Evolutionary conservation across 2,329 filamentous ascomycete species (phyloP).

Genomic region (Leptographium flavum): DNA sequence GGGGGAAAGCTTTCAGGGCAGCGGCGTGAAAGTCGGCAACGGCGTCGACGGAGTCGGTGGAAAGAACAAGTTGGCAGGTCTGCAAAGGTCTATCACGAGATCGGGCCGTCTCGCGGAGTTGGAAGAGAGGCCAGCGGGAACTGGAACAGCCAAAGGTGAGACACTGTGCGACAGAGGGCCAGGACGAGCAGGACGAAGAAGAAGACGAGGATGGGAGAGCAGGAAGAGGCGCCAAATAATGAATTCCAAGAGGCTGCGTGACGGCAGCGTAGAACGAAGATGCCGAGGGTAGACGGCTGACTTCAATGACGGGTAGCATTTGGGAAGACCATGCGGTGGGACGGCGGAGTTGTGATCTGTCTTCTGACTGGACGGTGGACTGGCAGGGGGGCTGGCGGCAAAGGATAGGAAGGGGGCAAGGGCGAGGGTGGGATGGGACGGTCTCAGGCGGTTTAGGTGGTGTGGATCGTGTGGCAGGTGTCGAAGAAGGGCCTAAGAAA

Average conservation of each 20-base stretch:
- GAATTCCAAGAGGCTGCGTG: constrained; percentile 63
- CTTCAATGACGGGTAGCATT: constrained; percentile 39
- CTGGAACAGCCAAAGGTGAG: constrained; percentile 24
- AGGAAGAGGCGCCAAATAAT: constrained; percentile 37
- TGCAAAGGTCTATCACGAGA: constrained; percentile 24
- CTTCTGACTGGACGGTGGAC: neutral
- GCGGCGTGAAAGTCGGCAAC: constrained; percentile 60
- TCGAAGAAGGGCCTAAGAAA: neutral
- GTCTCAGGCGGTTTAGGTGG: constrained; percentile 1
- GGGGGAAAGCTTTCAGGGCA: constrained; percentile 47
- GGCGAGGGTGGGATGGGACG: constrained; percentile 1
- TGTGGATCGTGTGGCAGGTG: neutral
- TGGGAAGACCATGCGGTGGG: neutral
- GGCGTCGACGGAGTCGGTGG: constrained; percentile 47
- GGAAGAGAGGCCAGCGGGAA: constrained; percentile 25
- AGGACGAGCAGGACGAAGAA: neutral
- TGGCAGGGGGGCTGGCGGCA: neutral
- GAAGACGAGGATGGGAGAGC: neutral
- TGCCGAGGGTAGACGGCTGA: constrained; percentile 64
- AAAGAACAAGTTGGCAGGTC: constrained; percentile 45
- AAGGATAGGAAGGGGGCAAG: neutral
- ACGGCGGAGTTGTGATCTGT: neutral
- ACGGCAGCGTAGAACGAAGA: constrained; percentile 74
- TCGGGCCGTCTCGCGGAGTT: constrained; percentile 26
- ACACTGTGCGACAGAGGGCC: neutral